A percentile compares a stretch with the other conserved stretches of the same genome.
These are phyloP conservation scores for Solanum appendiculatum DNA, from an alignment of 257 asterid genomes.

Conservation along the genomic window DNA sequence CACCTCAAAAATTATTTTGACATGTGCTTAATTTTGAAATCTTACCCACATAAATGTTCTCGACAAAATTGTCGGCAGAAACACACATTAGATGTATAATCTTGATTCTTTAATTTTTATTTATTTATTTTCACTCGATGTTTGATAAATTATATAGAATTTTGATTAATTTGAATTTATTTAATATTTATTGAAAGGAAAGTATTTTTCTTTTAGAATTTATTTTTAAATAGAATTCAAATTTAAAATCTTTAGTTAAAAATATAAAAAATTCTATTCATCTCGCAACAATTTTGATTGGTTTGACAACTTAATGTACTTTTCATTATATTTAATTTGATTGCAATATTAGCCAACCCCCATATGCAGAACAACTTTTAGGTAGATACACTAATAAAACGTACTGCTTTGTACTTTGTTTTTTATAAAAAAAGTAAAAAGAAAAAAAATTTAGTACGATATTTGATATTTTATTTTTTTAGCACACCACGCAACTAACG, in stretches of 20 bases:
- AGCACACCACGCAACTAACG: background rate
- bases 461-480: background rate
- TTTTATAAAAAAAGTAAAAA: no score
- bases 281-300: background rate
- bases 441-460: background rate
- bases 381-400: background rate
- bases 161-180: background rate
- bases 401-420: background rate
- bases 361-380: background rate
- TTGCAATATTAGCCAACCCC: background rate
- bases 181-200: background rate
- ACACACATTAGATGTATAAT: background rate
- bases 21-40: background rate
- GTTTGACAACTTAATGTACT: background rate
- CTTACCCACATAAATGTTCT: background rate
- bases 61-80: background rate
- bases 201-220: background rate
- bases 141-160: no score
- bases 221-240: fast-evolving
- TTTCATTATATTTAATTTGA: background rate
- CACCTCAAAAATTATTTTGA: background rate
- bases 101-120: background rate
- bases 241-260: background rate
- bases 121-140: background rate
- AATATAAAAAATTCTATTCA: background rate